Conservation (phyloP, 257 asterid species). For the Thymus mandschuricus region DNA sequence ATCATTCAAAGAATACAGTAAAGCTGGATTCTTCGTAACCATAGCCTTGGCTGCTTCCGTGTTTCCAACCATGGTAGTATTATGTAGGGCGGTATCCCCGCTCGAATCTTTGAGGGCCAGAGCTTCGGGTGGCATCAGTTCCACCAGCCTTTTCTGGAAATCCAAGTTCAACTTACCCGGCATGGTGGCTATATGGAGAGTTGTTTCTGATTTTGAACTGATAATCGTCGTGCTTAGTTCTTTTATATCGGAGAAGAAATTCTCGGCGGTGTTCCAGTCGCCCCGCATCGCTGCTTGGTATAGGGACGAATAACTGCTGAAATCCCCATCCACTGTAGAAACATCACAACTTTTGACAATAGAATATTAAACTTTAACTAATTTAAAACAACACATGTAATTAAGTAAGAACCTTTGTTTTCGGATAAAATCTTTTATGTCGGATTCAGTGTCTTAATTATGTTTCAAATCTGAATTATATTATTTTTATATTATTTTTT, state of each 20-base stretch:
- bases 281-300: background rate
- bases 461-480: too few relatives aligned
- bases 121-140: background rate
- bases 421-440: too few relatives aligned
- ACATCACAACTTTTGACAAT: background rate
- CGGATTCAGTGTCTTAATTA: too few relatives aligned
- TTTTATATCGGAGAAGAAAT: background rate
- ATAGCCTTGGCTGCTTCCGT: background rate
- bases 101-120: background rate
- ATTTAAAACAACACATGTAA: too few relatives aligned
- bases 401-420: too few relatives aligned
- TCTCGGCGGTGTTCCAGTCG: background rate
- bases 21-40: conserved; percentile 4
- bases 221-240: too few relatives aligned
- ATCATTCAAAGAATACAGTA: background rate
- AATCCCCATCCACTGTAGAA: too few relatives aligned
- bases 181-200: background rate
- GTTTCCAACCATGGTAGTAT: background rate
- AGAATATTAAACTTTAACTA: too few relatives aligned
- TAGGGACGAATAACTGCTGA: background rate
- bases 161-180: conserved; percentile 1
- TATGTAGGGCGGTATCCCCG: conserved; percentile 11
- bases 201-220: background rate
- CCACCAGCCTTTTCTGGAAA: conserved; percentile 11
- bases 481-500: too few relatives aligned